Base-by-base conservation (phyloP, 2,329 filamentous ascomycete genomes). In the Neodidymelliopsis sp. region DNA sequence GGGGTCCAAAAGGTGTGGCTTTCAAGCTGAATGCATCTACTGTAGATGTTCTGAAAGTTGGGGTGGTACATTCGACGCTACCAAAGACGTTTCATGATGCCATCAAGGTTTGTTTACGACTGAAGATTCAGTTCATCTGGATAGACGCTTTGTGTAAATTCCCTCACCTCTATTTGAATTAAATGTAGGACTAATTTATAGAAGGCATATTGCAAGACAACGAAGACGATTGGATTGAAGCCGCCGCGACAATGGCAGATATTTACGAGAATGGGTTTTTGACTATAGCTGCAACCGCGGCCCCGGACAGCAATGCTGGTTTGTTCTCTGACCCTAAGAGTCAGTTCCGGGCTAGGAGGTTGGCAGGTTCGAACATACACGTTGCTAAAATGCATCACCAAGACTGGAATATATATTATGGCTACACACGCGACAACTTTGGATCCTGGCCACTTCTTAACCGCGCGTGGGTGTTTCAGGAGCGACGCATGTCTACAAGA, bases 261-360 rank as follows among this genome's bases (percentile, higher is more conserved):
- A 54, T 54, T 15, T 57, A 54, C 28, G 29, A 35, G 4, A 41
- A 44, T 15, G 39, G 44, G 4, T 31, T 23, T 10, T 13, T 55
- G 4, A 55, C 49, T 6, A 53, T 48, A 11, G 43, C 43, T 11
- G 49, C 44, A 15, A 30, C 46, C 6, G 29, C 28, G 9, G 37
- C 49, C 1, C 18, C 12, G 18, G 34, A 45, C 5, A 43, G 39
- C 5, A 15, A 46, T 13, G 24, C 16, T 11, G 51, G 52, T 5
- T 36, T 45, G 3, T 51, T 39, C 33, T 37, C 34, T n/a, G n/a
- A n/a, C n/a, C n/a, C n/a, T n/a, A n/a, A n/a, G n/a, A n/a, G n/a
- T n/a, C n/a, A n/a, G n/a, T n/a, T n/a, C n/a, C n/a, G n/a, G n/a
- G n/a, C n/a, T n/a, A n/a, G n/a, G n/a, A n/a, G n/a, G n/a, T n/a